phyloP scores from a whole-genome alignment of 441 rosid species.

The Bruguiera hainesii region DNA sequence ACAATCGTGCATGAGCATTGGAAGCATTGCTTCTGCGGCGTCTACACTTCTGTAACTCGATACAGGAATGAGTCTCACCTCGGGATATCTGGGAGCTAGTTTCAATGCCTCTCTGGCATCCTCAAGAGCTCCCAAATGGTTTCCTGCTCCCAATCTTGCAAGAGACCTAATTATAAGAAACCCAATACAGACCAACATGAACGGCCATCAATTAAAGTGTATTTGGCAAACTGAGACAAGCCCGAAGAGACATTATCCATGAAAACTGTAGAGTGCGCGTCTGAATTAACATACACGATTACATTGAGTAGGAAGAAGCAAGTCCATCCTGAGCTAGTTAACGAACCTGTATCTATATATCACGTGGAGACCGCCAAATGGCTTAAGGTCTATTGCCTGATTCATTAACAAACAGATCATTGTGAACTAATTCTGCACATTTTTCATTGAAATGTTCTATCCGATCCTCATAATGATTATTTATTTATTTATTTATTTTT shows the following conservation, averaged over 20 bases:
- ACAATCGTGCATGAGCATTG: not conserved
- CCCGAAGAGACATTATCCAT: not conserved
- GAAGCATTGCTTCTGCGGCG: no score
- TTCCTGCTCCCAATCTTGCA: slow-evolving; percentile 59
- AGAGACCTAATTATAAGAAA: slow-evolving; percentile 42
- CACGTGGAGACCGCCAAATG: slow-evolving; percentile 63
- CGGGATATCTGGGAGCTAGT: slow-evolving; percentile 49
- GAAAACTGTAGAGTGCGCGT: not conserved
- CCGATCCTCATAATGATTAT: no score
- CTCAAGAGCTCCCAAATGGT: slow-evolving; percentile 61
- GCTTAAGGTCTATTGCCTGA: slow-evolving; percentile 66
- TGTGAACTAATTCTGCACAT: not conserved
- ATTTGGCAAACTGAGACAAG: no score
- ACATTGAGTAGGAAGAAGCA: not conserved
- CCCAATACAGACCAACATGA: not conserved
- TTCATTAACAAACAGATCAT: slow-evolving; percentile 11
- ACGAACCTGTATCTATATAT: slow-evolving; percentile 59
- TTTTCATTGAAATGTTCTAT: not conserved
- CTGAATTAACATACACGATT: not conserved
- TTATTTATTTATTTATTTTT: no score
- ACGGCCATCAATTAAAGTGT: not conserved
- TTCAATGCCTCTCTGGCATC: slow-evolving; percentile 53
- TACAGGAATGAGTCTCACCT: slow-evolving; percentile 34
- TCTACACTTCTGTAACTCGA: not conserved
- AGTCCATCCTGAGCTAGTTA: not conserved